A percentile compares a stretch with the other conserved stretches of the same genome.
phyloP scores from a whole-genome alignment of 2,329 filamentous ascomycete genomes.

The Cytospora paraplurivora region DNA sequence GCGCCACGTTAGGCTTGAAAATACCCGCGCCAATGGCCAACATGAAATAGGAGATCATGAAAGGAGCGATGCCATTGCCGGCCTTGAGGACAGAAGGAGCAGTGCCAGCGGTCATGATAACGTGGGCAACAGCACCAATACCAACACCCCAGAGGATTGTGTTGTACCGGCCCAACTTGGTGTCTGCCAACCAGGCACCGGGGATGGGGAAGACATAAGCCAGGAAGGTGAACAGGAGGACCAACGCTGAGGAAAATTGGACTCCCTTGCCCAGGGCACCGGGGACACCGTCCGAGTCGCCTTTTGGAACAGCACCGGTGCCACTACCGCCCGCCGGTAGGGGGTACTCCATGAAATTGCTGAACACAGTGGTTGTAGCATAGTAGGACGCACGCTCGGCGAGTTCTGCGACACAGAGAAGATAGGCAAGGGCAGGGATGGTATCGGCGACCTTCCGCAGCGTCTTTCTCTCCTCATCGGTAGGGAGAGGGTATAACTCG shows the following conservation, averaged over 20 bases:
- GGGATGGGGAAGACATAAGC: constrained; percentile 52
- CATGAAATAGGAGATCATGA: constrained; percentile 64
- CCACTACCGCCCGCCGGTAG: constrained; percentile 46
- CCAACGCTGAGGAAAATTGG: constrained; percentile 49
- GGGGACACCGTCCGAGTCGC: constrained; percentile 43
- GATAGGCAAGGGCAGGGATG: constrained; percentile 48
- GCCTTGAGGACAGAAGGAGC: constrained; percentile 58
- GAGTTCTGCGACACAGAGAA: constrained; percentile 53
- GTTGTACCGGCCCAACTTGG: constrained; percentile 66
- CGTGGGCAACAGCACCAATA: constrained; percentile 63
- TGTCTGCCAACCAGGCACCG: constrained; percentile 63
- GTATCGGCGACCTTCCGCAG: constrained; percentile 50
- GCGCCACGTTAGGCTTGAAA: constrained; percentile 65
- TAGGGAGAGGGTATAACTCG: constrained; percentile 43
- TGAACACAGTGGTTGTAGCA: constrained; percentile 51
- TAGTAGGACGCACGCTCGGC: constrained; percentile 57
- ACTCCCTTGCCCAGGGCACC: constrained; percentile 55
- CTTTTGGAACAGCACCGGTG: constrained; percentile 39
- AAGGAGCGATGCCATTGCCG: constrained; percentile 57
- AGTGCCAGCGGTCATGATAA: constrained; percentile 65
- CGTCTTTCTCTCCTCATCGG: constrained; percentile 47
- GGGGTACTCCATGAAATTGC: constrained; percentile 58
- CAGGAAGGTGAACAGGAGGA: constrained; percentile 50
- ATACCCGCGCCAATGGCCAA: constrained; percentile 70
- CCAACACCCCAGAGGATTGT: constrained; percentile 60